Conservation (phyloP, 2,329 filamentous ascomycete species). For the Coleophoma crateriformis region DNA sequence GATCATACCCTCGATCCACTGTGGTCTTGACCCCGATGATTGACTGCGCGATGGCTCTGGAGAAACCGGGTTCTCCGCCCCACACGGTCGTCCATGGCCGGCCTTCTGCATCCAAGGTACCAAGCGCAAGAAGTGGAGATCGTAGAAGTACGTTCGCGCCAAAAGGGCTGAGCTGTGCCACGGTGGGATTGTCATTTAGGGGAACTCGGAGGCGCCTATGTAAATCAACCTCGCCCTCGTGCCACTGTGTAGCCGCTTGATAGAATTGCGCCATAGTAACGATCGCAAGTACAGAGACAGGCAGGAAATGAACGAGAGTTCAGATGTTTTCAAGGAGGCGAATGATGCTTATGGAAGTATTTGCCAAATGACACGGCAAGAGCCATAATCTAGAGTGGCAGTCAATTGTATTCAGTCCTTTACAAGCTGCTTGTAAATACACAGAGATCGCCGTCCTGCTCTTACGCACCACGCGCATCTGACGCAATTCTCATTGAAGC, state of each 20-base stretch:
- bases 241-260: conserved; percentile 42
- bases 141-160: conserved; percentile 54
- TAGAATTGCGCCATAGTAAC: conserved; percentile 24
- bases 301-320: no score
- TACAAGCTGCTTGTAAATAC: no score
- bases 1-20: conserved; percentile 60
- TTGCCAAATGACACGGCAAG: no score
- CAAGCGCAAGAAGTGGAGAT: conserved; percentile 67
- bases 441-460: no score
- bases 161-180: conserved; percentile 53
- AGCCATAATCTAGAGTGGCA: no score
- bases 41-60: conserved; percentile 52
- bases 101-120: conserved; percentile 59
- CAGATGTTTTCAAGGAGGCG: no score
- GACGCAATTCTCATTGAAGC: no score
- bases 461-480: no score
- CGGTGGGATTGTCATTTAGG: conserved; percentile 58
- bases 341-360: no score
- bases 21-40: conserved; percentile 59
- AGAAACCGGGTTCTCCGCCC: conserved; percentile 69
- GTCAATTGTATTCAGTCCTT: no score
- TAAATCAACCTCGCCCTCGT: conserved; percentile 62
- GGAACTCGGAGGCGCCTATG: conserved; percentile 57
- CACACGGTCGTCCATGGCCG: conserved; percentile 73
- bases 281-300: no score